A percentile compares a stretch with the other conserved stretches of the same genome.
phyloP scores from a whole-genome alignment of 352 stramenopile species.

The Plasmopara halstedii region DNA sequence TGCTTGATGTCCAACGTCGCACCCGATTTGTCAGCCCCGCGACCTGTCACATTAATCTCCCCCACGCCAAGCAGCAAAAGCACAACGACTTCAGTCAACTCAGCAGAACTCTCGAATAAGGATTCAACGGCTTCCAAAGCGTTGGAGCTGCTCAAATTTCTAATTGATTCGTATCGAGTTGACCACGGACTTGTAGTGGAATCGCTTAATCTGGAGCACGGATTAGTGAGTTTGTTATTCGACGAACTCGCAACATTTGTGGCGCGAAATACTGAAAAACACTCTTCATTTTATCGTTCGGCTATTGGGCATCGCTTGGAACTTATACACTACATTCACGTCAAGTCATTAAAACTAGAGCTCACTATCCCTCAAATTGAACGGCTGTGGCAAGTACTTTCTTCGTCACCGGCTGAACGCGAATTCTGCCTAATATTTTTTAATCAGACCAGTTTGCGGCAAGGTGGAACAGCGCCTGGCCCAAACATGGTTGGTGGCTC shows the following conservation, averaged over 20 bases:
- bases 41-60: conserved; percentile 10
- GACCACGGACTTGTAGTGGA: conserved; percentile 64
- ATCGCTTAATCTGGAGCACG: conserved; percentile 62
- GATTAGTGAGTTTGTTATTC: conserved; percentile 70
- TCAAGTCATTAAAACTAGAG: conserved; percentile 69
- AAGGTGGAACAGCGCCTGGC: conserved; percentile 13
- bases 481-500: conserved; percentile 17
- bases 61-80: conserved; percentile 10
- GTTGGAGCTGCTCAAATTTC: conserved; percentile 76
- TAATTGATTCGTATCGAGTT: conserved; percentile 79
- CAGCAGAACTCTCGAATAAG: conserved; percentile 20
- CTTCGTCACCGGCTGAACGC: conserved; percentile 55
- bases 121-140: conserved; percentile 54
- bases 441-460: conserved; percentile 65
- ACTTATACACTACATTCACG: conserved; percentile 81
- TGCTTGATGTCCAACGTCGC: conserved; percentile 30
- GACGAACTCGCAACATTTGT: conserved; percentile 82
- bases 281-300: conserved; percentile 45
- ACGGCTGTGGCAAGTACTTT: conserved; percentile 68
- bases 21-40: conserved; percentile 10
- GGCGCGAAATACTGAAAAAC: conserved; percentile 40
- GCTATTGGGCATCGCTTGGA: conserved; percentile 79
- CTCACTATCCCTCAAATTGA: conserved; percentile 71
- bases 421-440: conserved; percentile 84
- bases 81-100: conserved; percentile 8